Evolutionary conservation across 371 early-diverging fungal species (phyloP).

Genomic region (Blakeslea trispora): DNA sequence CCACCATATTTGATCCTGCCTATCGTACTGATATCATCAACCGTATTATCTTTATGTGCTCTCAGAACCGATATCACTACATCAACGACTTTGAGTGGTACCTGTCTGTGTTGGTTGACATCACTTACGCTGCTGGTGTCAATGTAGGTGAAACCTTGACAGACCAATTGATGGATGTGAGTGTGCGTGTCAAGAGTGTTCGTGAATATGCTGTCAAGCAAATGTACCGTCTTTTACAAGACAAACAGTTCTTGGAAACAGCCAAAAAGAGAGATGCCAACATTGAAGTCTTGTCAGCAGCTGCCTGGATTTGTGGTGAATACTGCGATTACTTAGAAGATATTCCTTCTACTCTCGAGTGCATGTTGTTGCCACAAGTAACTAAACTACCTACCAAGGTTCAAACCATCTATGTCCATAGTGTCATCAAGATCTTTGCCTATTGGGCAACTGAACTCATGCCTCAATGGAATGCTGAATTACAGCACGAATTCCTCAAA

Average conservation of each 20-base stretch:
- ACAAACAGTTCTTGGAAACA: conserved; percentile 64
- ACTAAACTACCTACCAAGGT: conserved; percentile 60
- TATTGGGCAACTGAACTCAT: conserved; percentile 64
- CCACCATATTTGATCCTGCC: conserved; percentile 63
- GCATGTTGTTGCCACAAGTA: conserved; percentile 57
- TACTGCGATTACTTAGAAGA: conserved; percentile 65
- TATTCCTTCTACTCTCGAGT: conserved; percentile 57
- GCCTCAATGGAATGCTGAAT: conserved; percentile 59
- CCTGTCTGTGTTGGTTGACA: conserved; percentile 74
- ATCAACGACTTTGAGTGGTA: conserved; percentile 97
- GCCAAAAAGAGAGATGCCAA: conserved; percentile 67
- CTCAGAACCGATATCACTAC: conserved; percentile 80
- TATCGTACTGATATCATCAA: conserved; percentile 83
- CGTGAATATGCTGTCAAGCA: conserved; percentile 74
- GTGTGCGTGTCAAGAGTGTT: conserved; percentile 86
- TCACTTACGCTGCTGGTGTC: conserved; percentile 75
- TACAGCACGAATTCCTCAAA: conserved; percentile 49
- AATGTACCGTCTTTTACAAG: conserved; percentile 67
- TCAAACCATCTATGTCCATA: conserved; percentile 75
- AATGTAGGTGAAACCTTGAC: conserved; percentile 71
- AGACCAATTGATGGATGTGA: conserved; percentile 85
- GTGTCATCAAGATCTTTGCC: conserved; percentile 72
- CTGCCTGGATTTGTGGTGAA: conserved; percentile 92
- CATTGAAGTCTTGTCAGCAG: conserved; percentile 78
- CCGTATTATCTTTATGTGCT: conserved; percentile 81